Conservation (phyloP, 768 basidiomycete genomes). For the Pseudohyphozyma bogoriensis region DNA sequence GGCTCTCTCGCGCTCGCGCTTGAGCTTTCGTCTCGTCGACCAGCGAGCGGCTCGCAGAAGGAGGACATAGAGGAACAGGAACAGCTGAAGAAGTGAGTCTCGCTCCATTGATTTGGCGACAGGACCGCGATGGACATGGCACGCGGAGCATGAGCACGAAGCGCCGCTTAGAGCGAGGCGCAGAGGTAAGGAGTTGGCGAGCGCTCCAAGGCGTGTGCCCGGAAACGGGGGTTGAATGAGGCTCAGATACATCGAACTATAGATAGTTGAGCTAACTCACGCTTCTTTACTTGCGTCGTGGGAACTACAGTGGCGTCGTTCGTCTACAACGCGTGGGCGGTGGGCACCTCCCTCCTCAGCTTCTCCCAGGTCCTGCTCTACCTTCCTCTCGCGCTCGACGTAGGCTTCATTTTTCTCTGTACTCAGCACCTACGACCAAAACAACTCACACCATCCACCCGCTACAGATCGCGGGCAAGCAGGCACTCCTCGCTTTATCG, state of each 20-base stretch:
- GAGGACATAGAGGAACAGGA: no score
- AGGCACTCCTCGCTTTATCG: constrained; percentile 27
- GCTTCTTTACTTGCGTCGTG: not conserved
- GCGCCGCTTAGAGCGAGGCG: not conserved
- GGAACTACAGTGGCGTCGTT: not conserved
- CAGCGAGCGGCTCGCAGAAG: no score
- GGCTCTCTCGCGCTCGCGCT: no score
- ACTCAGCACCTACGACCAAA: not conserved
- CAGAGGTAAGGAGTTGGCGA: not conserved
- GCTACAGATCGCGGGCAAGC: constrained; percentile 30
- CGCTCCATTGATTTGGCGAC: no score
- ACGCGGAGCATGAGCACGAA: not conserved
- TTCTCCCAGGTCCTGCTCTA: constrained; percentile 31
- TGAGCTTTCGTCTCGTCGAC: no score
- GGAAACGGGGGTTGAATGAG: not conserved
- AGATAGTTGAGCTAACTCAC: not conserved
- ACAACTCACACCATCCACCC: no score
- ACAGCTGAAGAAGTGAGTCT: no score
- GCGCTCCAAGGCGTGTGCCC: not conserved
- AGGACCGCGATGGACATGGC: no score
- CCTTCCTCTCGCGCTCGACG: constrained; percentile 33
- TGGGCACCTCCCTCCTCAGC: not conserved
- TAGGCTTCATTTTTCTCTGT: not conserved
- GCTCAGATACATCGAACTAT: not conserved
- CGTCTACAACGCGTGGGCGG: not conserved